These are phyloP conservation scores for Platanthera zijinensis DNA, from an alignment of 106 monocot genomes.

Conservation along the genomic window DNA sequence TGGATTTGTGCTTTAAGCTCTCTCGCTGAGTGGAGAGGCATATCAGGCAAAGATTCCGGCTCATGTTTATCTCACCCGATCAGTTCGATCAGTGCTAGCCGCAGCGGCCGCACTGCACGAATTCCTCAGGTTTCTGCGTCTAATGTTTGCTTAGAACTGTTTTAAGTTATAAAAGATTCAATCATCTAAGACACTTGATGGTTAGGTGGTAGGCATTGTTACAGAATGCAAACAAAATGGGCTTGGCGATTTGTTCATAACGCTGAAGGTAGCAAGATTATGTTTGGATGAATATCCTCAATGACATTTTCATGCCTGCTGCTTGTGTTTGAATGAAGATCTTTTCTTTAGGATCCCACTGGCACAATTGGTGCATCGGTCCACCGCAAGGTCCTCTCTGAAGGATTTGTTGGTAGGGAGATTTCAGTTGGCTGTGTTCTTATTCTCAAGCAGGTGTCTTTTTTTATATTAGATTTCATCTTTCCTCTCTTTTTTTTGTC, in stretches of 20 bases:
- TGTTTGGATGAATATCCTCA: neutral
- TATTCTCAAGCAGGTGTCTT: conserved; percentile 62
- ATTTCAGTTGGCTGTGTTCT: conserved; percentile 65
- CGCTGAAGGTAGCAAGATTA: conserved; percentile 45
- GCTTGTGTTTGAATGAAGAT: neutral
- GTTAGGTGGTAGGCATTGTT: conserved; percentile 64
- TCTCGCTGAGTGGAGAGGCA: conserved; percentile 23
- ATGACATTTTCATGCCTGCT: neutral
- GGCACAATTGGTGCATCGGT: conserved; percentile 67
- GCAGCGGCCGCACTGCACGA: conserved; percentile 5
- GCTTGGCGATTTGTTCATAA: conserved; percentile 57
- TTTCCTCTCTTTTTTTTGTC: neutral
- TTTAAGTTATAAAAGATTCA: neutral
- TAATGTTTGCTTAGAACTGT: neutral
- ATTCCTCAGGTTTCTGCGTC: conserved; percentile 25
- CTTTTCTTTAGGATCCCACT: conserved; percentile 62
- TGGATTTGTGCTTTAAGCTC: conserved; percentile 53
- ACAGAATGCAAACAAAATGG: conserved; percentile 62
- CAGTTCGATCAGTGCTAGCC: conserved; percentile 24
- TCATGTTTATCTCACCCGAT: conserved; percentile 9
- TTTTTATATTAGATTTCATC: neutral
- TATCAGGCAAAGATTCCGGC: conserved; percentile 7
- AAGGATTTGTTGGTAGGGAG: conserved; percentile 31
- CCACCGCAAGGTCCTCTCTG: conserved; percentile 44
- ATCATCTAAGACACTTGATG: conserved; percentile 5